Evolutionary conservation across 805 yeast species (phyloP).

Genomic region (Candida golubevii): DNA sequence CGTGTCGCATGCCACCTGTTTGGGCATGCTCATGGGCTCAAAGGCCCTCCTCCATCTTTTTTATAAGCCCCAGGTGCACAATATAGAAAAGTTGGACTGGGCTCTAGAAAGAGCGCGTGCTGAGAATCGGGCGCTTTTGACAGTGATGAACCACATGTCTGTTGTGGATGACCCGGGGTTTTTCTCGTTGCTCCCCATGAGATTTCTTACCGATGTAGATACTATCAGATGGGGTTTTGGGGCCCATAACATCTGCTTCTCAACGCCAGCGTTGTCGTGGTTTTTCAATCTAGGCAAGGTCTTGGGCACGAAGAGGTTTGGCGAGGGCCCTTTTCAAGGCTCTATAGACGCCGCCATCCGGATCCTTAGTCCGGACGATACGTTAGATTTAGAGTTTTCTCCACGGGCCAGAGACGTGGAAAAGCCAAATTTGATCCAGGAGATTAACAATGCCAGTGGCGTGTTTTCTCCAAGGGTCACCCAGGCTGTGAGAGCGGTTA

Average conservation of each 20-base stretch:
- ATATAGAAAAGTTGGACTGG: conserved; percentile 58
- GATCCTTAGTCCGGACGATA: conserved; percentile 74
- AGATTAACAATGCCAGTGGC: conserved; percentile 22
- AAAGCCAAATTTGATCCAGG: conserved; percentile 39
- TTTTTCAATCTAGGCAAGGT: conserved; percentile 89
- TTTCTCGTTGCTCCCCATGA: conserved; percentile 82
- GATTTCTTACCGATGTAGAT: conserved; percentile 56
- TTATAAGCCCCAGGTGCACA: conserved; percentile 60
- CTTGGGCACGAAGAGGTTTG: conserved; percentile 82
- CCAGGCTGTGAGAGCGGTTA: conserved; percentile 18
- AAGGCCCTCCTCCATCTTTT: conserved; percentile 56
- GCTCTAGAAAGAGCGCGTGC: conserved; percentile 59
- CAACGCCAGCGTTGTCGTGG: conserved; percentile 42
- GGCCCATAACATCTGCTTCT: conserved; percentile 87
- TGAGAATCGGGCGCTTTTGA: conserved; percentile 73
- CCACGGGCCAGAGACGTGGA: conserved; percentile 26
- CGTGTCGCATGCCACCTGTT: conserved; percentile 65
- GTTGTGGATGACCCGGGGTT: conserved; percentile 87
- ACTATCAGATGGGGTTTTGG: conserved; percentile 91
- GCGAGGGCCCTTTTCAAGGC: conserved; percentile 90
- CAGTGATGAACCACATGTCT: conserved; percentile 92
- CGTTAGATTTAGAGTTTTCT: conserved; percentile 43
- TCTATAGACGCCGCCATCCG: conserved; percentile 83
- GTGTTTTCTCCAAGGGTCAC: conserved; percentile 6
- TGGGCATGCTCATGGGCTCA: conserved; percentile 59